These are phyloP conservation scores for Exophiala viscosa DNA, from an alignment of 2,329 filamentous ascomycete genomes.

Conservation along the genomic window DNA sequence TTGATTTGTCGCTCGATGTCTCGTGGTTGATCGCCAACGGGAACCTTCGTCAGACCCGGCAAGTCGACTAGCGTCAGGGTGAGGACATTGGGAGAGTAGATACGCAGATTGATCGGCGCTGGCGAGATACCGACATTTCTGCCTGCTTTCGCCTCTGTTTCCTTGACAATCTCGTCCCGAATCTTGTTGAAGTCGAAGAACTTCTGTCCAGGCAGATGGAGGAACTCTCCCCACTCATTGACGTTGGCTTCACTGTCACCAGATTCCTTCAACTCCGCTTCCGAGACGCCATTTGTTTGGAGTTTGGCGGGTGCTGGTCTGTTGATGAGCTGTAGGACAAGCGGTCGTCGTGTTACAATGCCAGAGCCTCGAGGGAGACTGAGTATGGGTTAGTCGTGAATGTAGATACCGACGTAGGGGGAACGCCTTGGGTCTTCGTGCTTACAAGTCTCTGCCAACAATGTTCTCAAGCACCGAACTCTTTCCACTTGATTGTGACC, in stretches of 20 bases:
- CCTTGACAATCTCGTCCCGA: conserved; percentile 91
- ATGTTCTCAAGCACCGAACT: conserved; percentile 99
- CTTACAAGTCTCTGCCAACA: conserved; percentile 96
- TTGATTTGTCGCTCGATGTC: conserved; percentile 96
- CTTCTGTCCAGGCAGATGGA: conserved; percentile 96
- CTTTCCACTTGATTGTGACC: conserved; percentile 98
- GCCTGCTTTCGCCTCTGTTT: conserved; percentile 95
- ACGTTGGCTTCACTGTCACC: conserved; percentile 83
- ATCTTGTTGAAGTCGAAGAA: conserved; percentile 99
- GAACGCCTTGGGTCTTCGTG: conserved; percentile 30
- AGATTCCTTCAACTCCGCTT: conserved; percentile 61
- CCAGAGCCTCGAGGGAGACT: conserved; percentile 95
- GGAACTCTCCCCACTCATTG: conserved; percentile 98
- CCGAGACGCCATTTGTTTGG: conserved; percentile 67
- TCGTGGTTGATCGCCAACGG: conserved; percentile 90
- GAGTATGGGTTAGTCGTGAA: conserved; percentile 30
- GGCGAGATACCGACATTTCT: conserved; percentile 95
- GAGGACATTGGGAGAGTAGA: conserved; percentile 97
- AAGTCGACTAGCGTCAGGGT: conserved; percentile 95
- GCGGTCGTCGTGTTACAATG: conserved; percentile 92
- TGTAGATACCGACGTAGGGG: conserved; percentile 19
- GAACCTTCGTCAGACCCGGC: conserved; percentile 93
- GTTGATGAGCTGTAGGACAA: conserved; percentile 98
- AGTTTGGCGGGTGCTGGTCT: conserved; percentile 60
- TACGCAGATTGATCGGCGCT: conserved; percentile 92